phyloP scores from a whole-genome alignment of 2,329 filamentous ascomycete species.

The Elsinoe batatas region DNA sequence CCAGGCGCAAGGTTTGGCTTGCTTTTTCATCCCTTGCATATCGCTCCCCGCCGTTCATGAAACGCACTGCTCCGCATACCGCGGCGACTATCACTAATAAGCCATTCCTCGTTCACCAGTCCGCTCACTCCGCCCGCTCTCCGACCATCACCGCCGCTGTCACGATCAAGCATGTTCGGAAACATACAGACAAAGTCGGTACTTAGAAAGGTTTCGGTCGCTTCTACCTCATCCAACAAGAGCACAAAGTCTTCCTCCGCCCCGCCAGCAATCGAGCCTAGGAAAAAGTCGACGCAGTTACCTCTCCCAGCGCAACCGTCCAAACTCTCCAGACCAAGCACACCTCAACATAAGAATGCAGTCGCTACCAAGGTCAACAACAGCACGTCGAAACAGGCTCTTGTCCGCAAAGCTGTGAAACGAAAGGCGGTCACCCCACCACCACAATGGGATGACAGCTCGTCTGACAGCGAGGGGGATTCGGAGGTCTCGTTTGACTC shows the following conservation, averaged over 20 bases:
- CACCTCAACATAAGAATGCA: conserved; percentile 2
- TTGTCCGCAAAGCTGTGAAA: conserved; percentile 19
- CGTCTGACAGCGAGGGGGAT: conserved; percentile 23
- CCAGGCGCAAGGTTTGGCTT: neutral
- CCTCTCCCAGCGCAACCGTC: neutral
- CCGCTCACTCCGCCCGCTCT: neutral
- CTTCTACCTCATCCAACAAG: neutral
- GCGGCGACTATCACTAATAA: neutral
- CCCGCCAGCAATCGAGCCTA: neutral
- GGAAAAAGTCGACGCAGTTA: neutral
- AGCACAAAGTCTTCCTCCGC: conserved; percentile 6
- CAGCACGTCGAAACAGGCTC: conserved; percentile 3
- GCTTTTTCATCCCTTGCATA: neutral
- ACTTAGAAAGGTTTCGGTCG: conserved; percentile 9
- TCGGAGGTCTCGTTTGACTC: conserved; percentile 24
- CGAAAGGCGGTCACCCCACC: conserved; percentile 29
- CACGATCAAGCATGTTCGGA: conserved; percentile 6
- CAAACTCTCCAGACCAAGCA: neutral
- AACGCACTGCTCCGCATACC: neutral
- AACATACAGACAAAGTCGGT: conserved; percentile 11
- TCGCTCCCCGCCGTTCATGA: neutral
- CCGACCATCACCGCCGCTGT: neutral
- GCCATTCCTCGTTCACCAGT: neutral
- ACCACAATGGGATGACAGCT: conserved; percentile 21
- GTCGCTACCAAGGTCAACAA: neutral